Evolutionary conservation across 2,329 filamentous ascomycete genomes (phyloP).

Genomic region (Torrubiella hemipterigena): DNA sequence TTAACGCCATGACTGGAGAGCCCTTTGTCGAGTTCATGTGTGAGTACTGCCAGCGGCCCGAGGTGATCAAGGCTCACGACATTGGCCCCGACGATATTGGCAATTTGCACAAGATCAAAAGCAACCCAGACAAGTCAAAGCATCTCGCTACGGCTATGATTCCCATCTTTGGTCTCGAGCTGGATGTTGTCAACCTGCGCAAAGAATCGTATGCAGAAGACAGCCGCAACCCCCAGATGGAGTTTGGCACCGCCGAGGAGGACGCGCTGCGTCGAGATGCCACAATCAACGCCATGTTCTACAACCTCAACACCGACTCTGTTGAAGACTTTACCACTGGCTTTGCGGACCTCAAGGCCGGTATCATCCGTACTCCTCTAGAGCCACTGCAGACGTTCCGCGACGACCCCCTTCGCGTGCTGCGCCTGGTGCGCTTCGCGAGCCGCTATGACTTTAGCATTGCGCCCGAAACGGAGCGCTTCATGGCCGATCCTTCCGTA

Average conservation of each 20-base stretch:
- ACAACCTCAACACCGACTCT: slow-evolving; percentile 68
- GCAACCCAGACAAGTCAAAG: slow-evolving; percentile 93
- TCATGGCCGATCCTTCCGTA: slow-evolving; percentile 73
- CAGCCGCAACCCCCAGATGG: slow-evolving; percentile 81
- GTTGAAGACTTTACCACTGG: slow-evolving; percentile 84
- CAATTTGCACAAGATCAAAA: slow-evolving; percentile 75
- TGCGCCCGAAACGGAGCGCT: slow-evolving; percentile 51
- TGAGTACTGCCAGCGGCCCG: slow-evolving; percentile 51
- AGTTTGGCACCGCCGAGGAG: slow-evolving; percentile 85
- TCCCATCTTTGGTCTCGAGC: slow-evolving; percentile 71
- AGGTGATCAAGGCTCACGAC: slow-evolving; percentile 48
- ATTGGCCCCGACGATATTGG: slow-evolving; percentile 50
- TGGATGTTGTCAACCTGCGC: slow-evolving; percentile 88
- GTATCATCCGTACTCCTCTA: slow-evolving; percentile 73
- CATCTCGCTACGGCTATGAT: slow-evolving; percentile 88
- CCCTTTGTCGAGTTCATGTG: slow-evolving; percentile 60
- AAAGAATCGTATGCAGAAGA: slow-evolving; percentile 87
- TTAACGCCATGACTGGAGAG: slow-evolving; percentile 75
- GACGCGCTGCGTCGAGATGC: slow-evolving; percentile 85
- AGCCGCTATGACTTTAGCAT: slow-evolving; percentile 74
- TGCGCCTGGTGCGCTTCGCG: slow-evolving; percentile 82
- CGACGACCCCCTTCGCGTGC: slow-evolving; percentile 80
- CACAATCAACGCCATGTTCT: slow-evolving; percentile 92
- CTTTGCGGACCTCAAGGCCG: slow-evolving; percentile 58
- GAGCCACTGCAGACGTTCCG: slow-evolving; percentile 86